Conservation (phyloP, 2,329 filamentous ascomycete genomes). For the Dothidotthia symphoricarpi region DNA sequence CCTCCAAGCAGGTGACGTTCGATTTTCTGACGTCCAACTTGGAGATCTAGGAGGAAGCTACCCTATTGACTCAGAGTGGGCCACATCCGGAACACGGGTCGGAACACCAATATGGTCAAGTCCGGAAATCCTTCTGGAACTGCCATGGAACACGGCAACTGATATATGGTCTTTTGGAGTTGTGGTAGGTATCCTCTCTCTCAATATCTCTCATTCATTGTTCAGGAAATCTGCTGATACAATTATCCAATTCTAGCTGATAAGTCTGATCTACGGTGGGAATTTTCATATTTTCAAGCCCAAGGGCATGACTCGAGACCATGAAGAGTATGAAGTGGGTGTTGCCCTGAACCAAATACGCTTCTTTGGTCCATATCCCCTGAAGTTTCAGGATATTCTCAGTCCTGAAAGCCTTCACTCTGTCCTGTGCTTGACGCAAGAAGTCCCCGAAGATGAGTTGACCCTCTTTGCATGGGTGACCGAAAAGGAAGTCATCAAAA, state of each 20-base stretch:
- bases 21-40: slow-evolving; percentile 39
- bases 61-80: slow-evolving; percentile 18
- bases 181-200: slow-evolving; percentile 25
- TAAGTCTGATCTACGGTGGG: too few relatives aligned
- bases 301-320: slow-evolving; percentile 11
- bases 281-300: too few relatives aligned
- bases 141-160: slow-evolving; percentile 38
- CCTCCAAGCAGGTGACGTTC: slow-evolving; percentile 23
- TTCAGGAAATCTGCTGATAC: too few relatives aligned
- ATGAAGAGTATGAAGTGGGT: slow-evolving; percentile 23
- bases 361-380: slow-evolving; percentile 28
- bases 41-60: slow-evolving; percentile 35
- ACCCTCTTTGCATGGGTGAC: slow-evolving; percentile 14
- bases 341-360: slow-evolving; percentile 22
- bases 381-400: slow-evolving; percentile 21
- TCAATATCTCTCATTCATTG: not conserved
- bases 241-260: not conserved
- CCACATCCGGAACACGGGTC: slow-evolving; percentile 29
- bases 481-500: slow-evolving; percentile 12
- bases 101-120: slow-evolving; percentile 43
- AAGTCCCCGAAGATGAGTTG: slow-evolving; percentile 10
- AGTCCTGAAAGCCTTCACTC: slow-evolving; percentile 11
- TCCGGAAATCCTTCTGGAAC: slow-evolving; percentile 32
- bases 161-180: slow-evolving; percentile 46
- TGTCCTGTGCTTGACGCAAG: slow-evolving; percentile 12